Evolutionary conservation across 2,329 filamentous ascomycete genomes (phyloP).

Genomic region (Trichoderma breve): DNA sequence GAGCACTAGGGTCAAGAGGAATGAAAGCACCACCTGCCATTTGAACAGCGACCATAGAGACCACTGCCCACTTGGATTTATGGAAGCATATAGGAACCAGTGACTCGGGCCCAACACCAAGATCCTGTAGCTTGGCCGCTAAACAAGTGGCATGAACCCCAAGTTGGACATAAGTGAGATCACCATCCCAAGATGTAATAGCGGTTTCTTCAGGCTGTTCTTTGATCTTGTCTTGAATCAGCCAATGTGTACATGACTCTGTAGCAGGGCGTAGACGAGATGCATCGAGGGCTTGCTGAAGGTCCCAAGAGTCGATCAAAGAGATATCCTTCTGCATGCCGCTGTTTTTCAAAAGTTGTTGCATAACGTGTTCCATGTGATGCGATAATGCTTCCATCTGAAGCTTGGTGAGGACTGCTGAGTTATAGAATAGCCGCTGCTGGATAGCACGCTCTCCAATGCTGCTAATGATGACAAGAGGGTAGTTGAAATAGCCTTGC

Average conservation of each 20-base stretch:
- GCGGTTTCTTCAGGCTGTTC: neutral
- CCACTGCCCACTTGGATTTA: constrained; percentile 22
- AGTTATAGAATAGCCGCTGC: constrained; percentile 2
- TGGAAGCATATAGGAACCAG: constrained; percentile 22
- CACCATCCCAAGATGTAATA: constrained; percentile 11
- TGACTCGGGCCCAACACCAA: constrained; percentile 1
- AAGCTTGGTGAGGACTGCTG: neutral
- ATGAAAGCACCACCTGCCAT: constrained; percentile 23
- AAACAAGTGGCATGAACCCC: neutral
- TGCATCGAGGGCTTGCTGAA: neutral
- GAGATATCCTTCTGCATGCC: neutral
- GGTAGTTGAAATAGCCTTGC: constrained; percentile 13
- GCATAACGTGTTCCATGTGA: constrained; percentile 4
- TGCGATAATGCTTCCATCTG: constrained; percentile 1
- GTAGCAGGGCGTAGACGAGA: neutral
- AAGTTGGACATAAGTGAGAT: constrained; percentile 4
- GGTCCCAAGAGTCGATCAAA: neutral
- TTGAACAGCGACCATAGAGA: constrained; percentile 22
- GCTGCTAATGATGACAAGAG: neutral
- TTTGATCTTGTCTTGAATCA: neutral
- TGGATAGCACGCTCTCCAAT: neutral
- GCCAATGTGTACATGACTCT: neutral
- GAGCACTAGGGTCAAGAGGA: constrained; percentile 20
- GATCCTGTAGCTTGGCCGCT: neutral
- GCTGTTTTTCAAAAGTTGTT: constrained; percentile 1